Evolutionary conservation across 352 stramenopile genomes (phyloP).

Genomic region (Peronosclerospora sorghi): DNA sequence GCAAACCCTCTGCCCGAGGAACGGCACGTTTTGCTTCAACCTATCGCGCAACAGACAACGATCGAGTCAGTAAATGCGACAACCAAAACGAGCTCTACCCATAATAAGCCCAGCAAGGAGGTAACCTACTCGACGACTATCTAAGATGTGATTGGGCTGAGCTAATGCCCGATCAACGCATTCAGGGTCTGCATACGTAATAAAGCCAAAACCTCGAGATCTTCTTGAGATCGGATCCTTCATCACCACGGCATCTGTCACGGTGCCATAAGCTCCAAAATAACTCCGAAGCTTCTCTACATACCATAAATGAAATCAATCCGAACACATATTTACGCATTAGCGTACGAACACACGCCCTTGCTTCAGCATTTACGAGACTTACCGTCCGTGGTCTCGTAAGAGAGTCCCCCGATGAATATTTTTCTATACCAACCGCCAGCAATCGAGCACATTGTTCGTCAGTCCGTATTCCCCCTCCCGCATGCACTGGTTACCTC

Average conservation of each 20-base stretch:
- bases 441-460: neutral
- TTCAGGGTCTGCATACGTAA: constrained; percentile 83
- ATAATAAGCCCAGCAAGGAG: too few relatives aligned
- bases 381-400: constrained; percentile 83
- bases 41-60: constrained; percentile 22
- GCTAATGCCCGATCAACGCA: constrained; percentile 85
- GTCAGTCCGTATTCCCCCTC: neutral
- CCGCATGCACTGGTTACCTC: neutral
- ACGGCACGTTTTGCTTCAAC: constrained; percentile 89
- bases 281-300: constrained; percentile 85
- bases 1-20: constrained; percentile 72
- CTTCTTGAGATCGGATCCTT: constrained; percentile 87
- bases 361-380: neutral
- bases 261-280: constrained; percentile 81
- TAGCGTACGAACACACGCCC: neutral
- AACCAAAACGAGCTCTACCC: neutral
- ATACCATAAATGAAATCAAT: constrained; percentile 6
- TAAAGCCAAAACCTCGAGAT: constrained; percentile 89
- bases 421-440: constrained; percentile 66
- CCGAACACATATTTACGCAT: neutral
- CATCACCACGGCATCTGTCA: constrained; percentile 90
- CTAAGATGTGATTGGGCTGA: constrained; percentile 85
- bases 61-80: constrained; percentile 3
- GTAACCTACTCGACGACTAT: constrained; percentile 70
- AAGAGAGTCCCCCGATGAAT: constrained; percentile 85